A percentile compares a stretch with the other conserved stretches of the same genome.
phyloP scores from a whole-genome alignment of 73 alveolate genomes.

The Paramecium biaurelia region DNA sequence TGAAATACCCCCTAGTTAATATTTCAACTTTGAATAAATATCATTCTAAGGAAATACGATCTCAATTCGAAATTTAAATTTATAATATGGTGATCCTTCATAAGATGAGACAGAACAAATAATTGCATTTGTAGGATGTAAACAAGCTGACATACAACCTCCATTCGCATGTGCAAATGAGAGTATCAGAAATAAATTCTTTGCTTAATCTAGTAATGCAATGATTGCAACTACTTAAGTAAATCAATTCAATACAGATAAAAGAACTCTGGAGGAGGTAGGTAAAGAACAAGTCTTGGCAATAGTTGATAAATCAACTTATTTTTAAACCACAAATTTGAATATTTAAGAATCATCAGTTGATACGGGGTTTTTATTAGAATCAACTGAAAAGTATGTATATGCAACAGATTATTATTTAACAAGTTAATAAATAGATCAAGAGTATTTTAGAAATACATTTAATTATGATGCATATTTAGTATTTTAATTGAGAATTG shows the following conservation, averaged over 20 bases:
- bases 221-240: not conserved
- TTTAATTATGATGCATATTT: not conserved
- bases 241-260: not conserved
- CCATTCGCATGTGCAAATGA: not conserved
- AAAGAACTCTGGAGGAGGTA: not conserved
- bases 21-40: not conserved
- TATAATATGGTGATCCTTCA: not conserved
- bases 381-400: not conserved
- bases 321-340: not conserved
- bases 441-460: not conserved
- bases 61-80: not conserved
- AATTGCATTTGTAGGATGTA: not conserved
- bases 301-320: not conserved
- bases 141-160: not conserved
- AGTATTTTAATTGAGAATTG: not conserved
- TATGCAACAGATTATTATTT: not conserved
- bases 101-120: not conserved
- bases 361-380: slow-evolving; percentile 1
- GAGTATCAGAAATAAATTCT: not conserved
- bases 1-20: not conserved
- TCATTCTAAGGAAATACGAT: not conserved
- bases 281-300: not conserved
- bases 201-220: not conserved
- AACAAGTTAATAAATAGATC: not conserved
- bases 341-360: slow-evolving; percentile 8